These are phyloP conservation scores for Heritiera fomes DNA, from an alignment of 345 rosid genomes.

Conservation along the genomic window DNA sequence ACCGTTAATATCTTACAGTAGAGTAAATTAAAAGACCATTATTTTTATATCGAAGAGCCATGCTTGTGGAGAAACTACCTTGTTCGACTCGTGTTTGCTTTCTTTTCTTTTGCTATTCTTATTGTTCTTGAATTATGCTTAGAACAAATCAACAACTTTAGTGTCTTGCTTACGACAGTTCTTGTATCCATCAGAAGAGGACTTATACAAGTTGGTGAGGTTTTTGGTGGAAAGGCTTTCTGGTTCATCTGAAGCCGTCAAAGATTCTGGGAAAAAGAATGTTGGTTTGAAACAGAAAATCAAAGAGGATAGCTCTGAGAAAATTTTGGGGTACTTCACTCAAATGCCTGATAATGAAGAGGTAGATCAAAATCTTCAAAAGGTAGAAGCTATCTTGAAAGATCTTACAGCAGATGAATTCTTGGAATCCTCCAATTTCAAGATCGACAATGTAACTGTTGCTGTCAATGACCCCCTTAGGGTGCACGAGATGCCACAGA, in stretches of 20 bases:
- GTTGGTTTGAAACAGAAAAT: slow-evolving; percentile 29
- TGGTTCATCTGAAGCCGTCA: slow-evolving; percentile 32
- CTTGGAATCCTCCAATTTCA: slow-evolving; percentile 29
- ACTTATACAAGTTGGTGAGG: slow-evolving; percentile 55
- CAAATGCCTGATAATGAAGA: slow-evolving; percentile 34
- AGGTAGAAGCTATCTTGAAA: slow-evolving; percentile 43
- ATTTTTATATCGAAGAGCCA: too few relatives aligned
- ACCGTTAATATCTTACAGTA: background rate
- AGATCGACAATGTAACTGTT: slow-evolving; percentile 21
- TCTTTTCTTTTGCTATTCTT: slow-evolving; percentile 37
- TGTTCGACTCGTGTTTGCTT: slow-evolving; percentile 13
- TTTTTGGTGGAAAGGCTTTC: slow-evolving; percentile 74
- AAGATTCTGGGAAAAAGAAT: slow-evolving; percentile 33
- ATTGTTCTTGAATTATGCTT: slow-evolving; percentile 54
- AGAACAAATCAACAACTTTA: slow-evolving; percentile 36
- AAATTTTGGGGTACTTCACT: slow-evolving; percentile 17
- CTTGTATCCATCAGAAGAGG: slow-evolving; percentile 67
- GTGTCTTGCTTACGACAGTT: slow-evolving; percentile 66
- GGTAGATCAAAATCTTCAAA: slow-evolving; percentile 43
- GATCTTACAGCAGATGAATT: slow-evolving; percentile 44
- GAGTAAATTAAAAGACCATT: background rate
- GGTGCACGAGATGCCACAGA: slow-evolving; percentile 14
- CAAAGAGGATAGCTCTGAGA: slow-evolving; percentile 21
- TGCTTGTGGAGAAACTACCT: background rate
- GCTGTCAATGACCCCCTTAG: slow-evolving; percentile 12